Evolutionary conservation across 2,329 filamentous ascomycete species (phyloP), one percentile per base, ranked within the genome.

Genomic region (Zasmidium citrigriseum): DNA sequence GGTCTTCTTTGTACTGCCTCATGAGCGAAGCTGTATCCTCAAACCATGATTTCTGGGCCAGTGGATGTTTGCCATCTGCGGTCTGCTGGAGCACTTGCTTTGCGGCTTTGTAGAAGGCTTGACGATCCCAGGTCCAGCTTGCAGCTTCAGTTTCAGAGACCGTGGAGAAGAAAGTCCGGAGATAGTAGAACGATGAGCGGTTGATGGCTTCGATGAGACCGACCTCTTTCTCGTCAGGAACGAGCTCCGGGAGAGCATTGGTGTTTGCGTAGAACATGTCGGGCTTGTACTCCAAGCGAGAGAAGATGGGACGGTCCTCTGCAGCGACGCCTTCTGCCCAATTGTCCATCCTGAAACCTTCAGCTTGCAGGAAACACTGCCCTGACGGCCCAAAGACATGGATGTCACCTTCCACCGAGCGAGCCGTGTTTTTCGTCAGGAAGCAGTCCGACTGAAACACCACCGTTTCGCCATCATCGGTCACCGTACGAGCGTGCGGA

Each of bases 401-500:
- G 16, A 63, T 61, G 34, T 63, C 59, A 41, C 61, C 61, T 58
- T 61, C 61, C 4, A 54, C 38, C 18, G 58, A 61, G n/a, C 58
- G 58, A 24, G 54, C 58, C 10, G 55, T 63, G 21, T 61, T 61
- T n/a, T 55, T 57, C 1, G 61, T 63, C 50, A 63, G 29, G 51
- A 61, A 57, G 29, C 58, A 63, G 38, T 63, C 61, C 24, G 61
- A 57, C 44, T 63, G 55, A 24, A 63, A 61, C 11, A 56, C 51
- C 9, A 61, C 55, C 3, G 59, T 29, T 22, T 38, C 51, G 51
- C 63, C 68, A 59, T 74, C 71, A 9, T 61, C 58, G 1, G 74
- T 41, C 20, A 63, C 7, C 20, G 34, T 41, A 16, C 24, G 46
- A 5, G 58, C 55, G 22, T 60, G 58, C 38, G 61, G 61, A 49